A percentile compares a stretch with the other conserved stretches of the same genome.
Conservation (phyloP, 192 early-diverging fungal species). For the Backusella liffmaniae region DNA sequence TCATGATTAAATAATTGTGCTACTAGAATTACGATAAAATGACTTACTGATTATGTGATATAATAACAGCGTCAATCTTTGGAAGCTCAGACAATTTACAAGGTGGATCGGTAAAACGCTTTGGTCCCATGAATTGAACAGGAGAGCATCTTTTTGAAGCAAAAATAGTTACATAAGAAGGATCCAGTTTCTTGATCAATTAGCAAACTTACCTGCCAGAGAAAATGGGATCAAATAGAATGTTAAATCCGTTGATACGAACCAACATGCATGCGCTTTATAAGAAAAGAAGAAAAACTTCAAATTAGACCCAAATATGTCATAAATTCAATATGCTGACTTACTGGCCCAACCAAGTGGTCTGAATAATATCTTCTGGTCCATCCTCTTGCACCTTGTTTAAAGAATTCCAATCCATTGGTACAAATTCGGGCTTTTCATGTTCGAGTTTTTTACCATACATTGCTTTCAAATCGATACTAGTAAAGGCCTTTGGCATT, state of each 20-base stretch:
- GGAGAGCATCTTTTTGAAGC: slow-evolving; percentile 60
- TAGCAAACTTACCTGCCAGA: slow-evolving; percentile 37
- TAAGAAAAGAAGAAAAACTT: not conserved
- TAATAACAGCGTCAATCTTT: slow-evolving; percentile 68
- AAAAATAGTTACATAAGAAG: not conserved
- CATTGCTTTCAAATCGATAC: not conserved
- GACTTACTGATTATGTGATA: slow-evolving; percentile 76
- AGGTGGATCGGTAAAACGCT: slow-evolving; percentile 63
- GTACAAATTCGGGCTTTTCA: not conserved
- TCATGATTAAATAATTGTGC: not conserved
- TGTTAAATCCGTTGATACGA: slow-evolving; percentile 61
- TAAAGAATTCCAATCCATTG: not conserved
- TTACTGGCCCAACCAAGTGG: slow-evolving; percentile 1
- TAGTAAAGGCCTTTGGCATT: not conserved
- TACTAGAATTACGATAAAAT: not conserved
- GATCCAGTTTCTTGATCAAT: not conserved
- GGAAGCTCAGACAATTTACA: slow-evolving; percentile 65
- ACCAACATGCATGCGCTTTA: slow-evolving; percentile 61
- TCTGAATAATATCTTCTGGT: not conserved
- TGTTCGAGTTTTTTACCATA: not conserved
- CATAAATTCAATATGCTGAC: not conserved
- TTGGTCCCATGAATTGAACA: slow-evolving; percentile 62
- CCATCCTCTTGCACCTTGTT: not conserved
- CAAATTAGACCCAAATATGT: not conserved
- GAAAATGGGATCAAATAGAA: slow-evolving; percentile 77